Conservation (phyloP, 2,329 filamentous ascomycete species). For the Pseudocercospora cruenta region DNA sequence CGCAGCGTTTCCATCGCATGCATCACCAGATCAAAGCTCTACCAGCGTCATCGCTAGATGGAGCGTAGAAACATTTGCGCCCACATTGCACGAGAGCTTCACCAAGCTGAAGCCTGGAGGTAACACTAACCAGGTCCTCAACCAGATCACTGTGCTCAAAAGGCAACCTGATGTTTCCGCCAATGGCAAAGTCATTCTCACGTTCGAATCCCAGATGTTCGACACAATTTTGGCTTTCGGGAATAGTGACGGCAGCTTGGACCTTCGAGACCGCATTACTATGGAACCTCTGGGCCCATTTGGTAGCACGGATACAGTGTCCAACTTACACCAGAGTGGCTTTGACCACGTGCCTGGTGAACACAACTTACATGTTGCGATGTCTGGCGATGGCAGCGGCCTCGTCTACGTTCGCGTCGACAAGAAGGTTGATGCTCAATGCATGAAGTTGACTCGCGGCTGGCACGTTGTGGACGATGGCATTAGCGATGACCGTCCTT, state of each 20-base stretch:
- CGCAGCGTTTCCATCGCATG: conserved; percentile 43
- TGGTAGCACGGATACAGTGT: conserved; percentile 66
- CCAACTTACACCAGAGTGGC: conserved; percentile 74
- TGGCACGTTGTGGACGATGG: conserved; percentile 37
- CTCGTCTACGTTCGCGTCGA: conserved; percentile 50
- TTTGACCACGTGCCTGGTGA: conserved; percentile 71
- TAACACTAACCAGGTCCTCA: conserved; percentile 24
- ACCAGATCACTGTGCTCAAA: conserved; percentile 54
- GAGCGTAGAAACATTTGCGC: conserved; percentile 65
- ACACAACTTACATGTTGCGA: conserved; percentile 51
- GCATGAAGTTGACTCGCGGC: conserved; percentile 34
- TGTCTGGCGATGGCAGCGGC: conserved; percentile 54
- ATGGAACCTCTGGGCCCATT: conserved; percentile 68
- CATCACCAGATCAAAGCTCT: conserved; percentile 63
- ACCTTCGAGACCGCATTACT: conserved; percentile 75
- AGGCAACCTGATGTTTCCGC: conserved; percentile 69
- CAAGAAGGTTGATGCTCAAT: conserved; percentile 42
- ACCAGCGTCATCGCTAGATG: conserved; percentile 81
- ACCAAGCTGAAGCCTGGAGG: conserved; percentile 36
- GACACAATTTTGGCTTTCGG: conserved; percentile 72
- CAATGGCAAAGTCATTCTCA: conserved; percentile 68
- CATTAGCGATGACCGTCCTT: conserved; percentile 30
- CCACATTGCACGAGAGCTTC: conserved; percentile 42
- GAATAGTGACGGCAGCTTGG: conserved; percentile 78
- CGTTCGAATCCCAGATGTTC: conserved; percentile 68